Conservation (phyloP, 129 eudicot species). For the Glebionis coronaria region DNA sequence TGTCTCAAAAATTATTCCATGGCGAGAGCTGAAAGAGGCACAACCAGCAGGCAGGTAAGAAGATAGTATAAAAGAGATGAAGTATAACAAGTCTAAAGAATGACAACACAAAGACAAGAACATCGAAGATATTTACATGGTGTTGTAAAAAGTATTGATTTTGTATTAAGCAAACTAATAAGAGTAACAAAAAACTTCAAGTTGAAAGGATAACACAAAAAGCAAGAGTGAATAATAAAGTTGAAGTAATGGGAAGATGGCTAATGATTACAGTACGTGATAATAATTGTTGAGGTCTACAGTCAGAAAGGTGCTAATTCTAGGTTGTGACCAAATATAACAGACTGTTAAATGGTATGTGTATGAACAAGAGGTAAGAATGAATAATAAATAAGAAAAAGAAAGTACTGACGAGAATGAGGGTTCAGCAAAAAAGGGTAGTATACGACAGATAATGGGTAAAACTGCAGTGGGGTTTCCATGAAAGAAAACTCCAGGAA, state of each 20-base stretch:
- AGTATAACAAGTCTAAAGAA: not conserved
- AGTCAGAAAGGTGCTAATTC: not conserved
- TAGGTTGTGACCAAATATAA: not conserved
- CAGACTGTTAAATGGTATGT: not conserved
- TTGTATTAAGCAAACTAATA: constrained; percentile 2
- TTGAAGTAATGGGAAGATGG: not conserved
- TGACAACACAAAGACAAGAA: not conserved
- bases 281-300: not conserved
- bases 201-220: not conserved
- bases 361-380: no score
- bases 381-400: constrained; percentile 16
- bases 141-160: not conserved
- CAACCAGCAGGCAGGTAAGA: constrained; percentile 15
- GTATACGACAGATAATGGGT: constrained; percentile 69
- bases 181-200: not conserved
- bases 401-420: constrained; percentile 50
- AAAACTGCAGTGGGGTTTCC: constrained; percentile 70
- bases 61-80: constrained; percentile 4
- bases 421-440: constrained; percentile 84
- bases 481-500: constrained; percentile 85
- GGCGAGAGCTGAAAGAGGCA: constrained; percentile 54
- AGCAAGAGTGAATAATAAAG: not conserved
- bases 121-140: not conserved
- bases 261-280: not conserved
- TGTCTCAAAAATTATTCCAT: constrained; percentile 73